Evolutionary conservation across 495 filamentous ascomycete species (phyloP).

Genomic region (Astrothelium macrocarpum): DNA sequence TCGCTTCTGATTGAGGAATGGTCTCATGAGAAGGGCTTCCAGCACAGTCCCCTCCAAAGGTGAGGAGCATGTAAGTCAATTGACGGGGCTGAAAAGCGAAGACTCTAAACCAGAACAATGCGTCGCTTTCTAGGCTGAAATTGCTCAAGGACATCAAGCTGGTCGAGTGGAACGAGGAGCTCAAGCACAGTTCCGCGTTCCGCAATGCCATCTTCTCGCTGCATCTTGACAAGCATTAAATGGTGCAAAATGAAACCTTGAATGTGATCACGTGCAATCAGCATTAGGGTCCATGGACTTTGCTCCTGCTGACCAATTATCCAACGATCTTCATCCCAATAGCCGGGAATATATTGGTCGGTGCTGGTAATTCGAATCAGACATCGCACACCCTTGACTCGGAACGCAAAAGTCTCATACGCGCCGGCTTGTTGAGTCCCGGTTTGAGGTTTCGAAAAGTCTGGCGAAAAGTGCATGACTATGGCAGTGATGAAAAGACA

Average conservation of each 20-base stretch:
- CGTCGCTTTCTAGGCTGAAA: neutral
- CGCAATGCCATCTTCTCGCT: neutral
- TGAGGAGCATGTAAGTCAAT: no score
- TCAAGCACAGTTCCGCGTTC: neutral
- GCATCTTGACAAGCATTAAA: neutral
- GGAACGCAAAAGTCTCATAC: neutral
- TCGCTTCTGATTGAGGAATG: no score
- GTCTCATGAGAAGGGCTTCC: no score
- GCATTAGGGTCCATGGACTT: neutral
- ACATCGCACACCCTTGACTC: neutral
- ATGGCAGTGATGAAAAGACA: neutral
- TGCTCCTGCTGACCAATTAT: neutral
- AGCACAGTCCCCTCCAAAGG: no score
- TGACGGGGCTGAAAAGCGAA: no score
- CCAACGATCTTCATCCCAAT: neutral
- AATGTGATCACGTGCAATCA: neutral
- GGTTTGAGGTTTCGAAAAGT: neutral
- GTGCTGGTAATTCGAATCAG: neutral
- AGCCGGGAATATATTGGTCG: neutral
- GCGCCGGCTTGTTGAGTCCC: neutral
- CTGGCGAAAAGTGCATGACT: neutral
- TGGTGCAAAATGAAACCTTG: neutral
- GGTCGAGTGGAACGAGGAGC: neutral
- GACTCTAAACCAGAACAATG: neutral
- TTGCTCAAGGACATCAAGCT: neutral